Evolutionary conservation across 495 filamentous ascomycete genomes (phyloP), one percentile per base, ranked within the genome.

Genomic region (Aspergillus homomorphus): DNA sequence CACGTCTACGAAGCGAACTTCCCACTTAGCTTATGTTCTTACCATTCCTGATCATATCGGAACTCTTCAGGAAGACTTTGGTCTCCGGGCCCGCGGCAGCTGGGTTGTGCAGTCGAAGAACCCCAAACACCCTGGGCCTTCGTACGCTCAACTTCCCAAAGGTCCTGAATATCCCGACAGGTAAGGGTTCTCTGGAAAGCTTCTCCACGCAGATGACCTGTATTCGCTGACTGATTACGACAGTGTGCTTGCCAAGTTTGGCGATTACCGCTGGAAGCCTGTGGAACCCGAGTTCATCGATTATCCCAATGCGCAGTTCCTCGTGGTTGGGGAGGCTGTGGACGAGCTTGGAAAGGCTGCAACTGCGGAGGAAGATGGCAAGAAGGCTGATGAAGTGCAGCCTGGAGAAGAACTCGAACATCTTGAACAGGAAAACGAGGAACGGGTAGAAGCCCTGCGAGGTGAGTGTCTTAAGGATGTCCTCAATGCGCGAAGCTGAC

Each of bases 51-150:
- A 76, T 5, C 71, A 89, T 52, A 58, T 89, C 5, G 87, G 86
- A 14, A 82, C 90, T 56, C 76, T 96, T 0, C 91, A 96, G 67
- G 78, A 84, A 28, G 86, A 89, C 45, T 82, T 97, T 50, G 93
- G 92, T 2, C 63, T 96, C 7, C 75, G 77, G 30, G 69, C 82
- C 30, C 86, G 84, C 49, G 93, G 91, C 0, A 89, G 87, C 66
- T 96, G 89, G 75, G 77, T 94, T 43, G 71, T 92, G 43, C 88
- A 86, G 56, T 84, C 89, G 10, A 91, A 89, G 73, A 98, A 96
- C 60, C 92, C 93, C 1, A 74, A 87, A 58, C 82, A 77, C 46
- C 77, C 84, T 6, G 82, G 83, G 1, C 89, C 91, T 0, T 70
- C 83, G 10, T 81, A 81, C 65, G 84, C 84, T 9, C 76, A 75